Conservation (phyloP, 1,284 basidiomycete species). For the Clitocybe nebularis region DNA sequence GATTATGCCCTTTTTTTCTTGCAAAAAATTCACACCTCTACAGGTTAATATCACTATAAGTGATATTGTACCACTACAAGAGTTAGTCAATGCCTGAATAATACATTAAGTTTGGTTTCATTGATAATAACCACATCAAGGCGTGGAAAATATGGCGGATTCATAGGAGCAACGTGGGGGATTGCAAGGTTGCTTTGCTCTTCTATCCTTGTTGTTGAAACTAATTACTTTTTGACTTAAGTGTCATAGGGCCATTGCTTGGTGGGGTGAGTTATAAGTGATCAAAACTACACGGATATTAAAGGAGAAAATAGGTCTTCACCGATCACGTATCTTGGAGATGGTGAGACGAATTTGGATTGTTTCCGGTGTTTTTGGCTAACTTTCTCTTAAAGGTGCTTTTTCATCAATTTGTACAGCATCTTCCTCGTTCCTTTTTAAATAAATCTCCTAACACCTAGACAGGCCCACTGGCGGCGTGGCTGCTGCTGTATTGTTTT, state of each 20-base stretch:
- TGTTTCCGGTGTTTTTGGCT: not conserved
- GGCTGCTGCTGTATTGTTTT: constrained; percentile 68
- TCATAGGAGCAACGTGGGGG: constrained; percentile 79
- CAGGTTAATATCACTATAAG: constrained; percentile 69
- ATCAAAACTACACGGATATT: constrained; percentile 8
- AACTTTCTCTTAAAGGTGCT: constrained; percentile 45
- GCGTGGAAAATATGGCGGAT: constrained; percentile 71
- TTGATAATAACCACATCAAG: constrained; percentile 34
- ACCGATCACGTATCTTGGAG: constrained; percentile 73
- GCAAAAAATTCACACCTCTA: no score
- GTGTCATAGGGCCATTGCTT: constrained; percentile 73
- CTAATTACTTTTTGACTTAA: constrained; percentile 18
- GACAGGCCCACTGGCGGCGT: constrained; percentile 71
- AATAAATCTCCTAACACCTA: constrained; percentile 3
- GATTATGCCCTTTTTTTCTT: constrained; percentile 7
- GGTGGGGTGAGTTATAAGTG: constrained; percentile 53
- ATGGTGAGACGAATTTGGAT: constrained; percentile 41
- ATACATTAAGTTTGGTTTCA: not conserved
- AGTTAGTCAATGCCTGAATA: constrained; percentile 40
- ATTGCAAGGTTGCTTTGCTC: constrained; percentile 48
- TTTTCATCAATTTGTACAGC: constrained; percentile 68
- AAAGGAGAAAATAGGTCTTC: constrained; percentile 41
- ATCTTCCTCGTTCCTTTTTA: not conserved
- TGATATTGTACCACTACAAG: constrained; percentile 75
- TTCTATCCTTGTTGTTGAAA: constrained; percentile 6